Evolutionary conservation across 768 basidiomycete genomes (phyloP), one percentile per base, ranked within the genome.

Genomic region (Porpolomopsis calyptriformis): DNA sequence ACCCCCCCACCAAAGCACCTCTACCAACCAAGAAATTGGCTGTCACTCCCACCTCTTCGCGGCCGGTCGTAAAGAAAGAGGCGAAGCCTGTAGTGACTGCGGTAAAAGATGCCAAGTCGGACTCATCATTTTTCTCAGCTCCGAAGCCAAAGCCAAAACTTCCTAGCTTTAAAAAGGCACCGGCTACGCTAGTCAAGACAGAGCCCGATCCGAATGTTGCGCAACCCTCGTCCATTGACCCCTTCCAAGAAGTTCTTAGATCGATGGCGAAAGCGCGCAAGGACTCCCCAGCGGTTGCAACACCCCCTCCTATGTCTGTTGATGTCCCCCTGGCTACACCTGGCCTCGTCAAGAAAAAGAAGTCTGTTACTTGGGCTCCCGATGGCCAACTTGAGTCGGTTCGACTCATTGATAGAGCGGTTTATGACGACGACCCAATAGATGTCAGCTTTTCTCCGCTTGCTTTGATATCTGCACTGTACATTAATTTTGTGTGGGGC

Each of bases 381-480:
- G 85, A 86, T 51, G 73, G 69, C 58, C 67, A 76, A 61, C 78
- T 91, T 53, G 84, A 80, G 68, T 69, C 75, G 57, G 71, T 91
- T 62, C 79, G 77, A 64, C 63, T 80, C 61, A 91, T 91, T 66
- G 85, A 89, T 68, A 77, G 75, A 57, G 87, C 89, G 53, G 70
- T 89, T 56, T 91, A 91, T 68, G 89, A 89, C 55, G 88, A 89
- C 64, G 89, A 90, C 71, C 77, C 79, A 57, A 71, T 76, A 70
- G 82, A 85, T 74, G 88, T 89, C 76, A 80, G 85, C 77, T 68
- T 67, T 61, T 68, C 57, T 64, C 59, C 64, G 61, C 64, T 60
- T 61, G 55, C 62, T 31, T 63, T 50, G 41, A 24, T 46, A 53
- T 53, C 53, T 62, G 67, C 69, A 73, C 64, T 57, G 56, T 69